phyloP scores from a whole-genome alignment of 1,284 basidiomycete species.

The Papiliotrema nemorosa region DNA sequence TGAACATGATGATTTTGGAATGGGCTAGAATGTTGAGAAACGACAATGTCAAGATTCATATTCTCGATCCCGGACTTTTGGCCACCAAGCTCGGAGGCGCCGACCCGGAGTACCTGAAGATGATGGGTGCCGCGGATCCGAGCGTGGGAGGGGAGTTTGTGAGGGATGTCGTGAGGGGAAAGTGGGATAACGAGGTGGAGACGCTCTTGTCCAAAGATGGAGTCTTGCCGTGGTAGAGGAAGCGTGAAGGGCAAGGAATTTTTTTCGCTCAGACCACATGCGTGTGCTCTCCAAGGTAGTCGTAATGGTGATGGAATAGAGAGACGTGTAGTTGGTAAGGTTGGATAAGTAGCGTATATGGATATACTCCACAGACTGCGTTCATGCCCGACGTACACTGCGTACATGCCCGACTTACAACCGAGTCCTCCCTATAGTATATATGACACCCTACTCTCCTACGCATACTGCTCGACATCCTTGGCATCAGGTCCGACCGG shows the following conservation, averaged over 20 bases:
- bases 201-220: background rate
- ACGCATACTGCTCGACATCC: conserved; percentile 61
- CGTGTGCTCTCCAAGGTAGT: no score
- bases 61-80: conserved; percentile 9
- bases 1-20: conserved; percentile 15
- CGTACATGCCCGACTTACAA: no score
- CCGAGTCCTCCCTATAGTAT: no score
- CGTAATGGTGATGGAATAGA: no score
- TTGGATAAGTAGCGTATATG: no score
- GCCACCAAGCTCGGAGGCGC: conserved; percentile 9
- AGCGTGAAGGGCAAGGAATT: no score
- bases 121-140: conserved; percentile 10
- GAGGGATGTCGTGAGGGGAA: conserved; percentile 6
- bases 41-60: conserved; percentile 9
- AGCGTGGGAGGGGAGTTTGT: conserved; percentile 6
- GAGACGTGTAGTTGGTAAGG: no score
- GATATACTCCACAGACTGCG: no score
- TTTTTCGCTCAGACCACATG: no score
- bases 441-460: no score
- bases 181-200: conserved; percentile 6
- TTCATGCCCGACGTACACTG: no score
- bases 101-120: conserved; percentile 3
- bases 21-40: conserved; percentile 4
- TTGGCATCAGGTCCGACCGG: conserved; percentile 62
- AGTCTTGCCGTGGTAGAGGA: background rate